Evolutionary conservation across 805 yeast genomes (phyloP), one percentile per base, ranked within the genome.

Genomic region (Candida odintsovae): DNA sequence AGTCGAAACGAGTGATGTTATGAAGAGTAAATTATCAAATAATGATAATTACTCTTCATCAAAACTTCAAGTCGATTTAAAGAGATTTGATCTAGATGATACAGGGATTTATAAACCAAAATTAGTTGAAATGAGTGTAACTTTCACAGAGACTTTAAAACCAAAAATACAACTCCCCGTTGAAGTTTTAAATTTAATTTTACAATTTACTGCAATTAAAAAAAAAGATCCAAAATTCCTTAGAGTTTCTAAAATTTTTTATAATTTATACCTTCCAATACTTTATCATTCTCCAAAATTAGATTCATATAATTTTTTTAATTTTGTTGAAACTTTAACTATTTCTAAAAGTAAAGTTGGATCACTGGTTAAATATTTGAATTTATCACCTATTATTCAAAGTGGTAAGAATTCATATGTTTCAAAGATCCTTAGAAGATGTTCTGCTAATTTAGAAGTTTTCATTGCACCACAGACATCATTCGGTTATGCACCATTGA

Each of bases 391-490:
- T 39, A 88, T 90, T 41, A 80, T 90, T 50, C 98, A 94, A 64
- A 76, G 88, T 33, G 98, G 98, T 12, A 90, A 87, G 62, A 94
- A 90, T 65, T 92, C 97, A 6, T 85, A 74, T 63, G 89, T 92
- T 12, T 88, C 97, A 0, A 83, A 86, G 53, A 62, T 94, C 7
- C 68, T 94, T 46, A 78, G 95, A 57, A 73, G 96, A 37, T 86
- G 96, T 45, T 77, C 90, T 9, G 63, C 73, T 18, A 75, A 72
- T 35, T 68, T 94, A 42, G 77, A 80, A 51, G 69, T 73, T 11
- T 90, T 94, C 56, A 76, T 86, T 8, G 97, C 98, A 0, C 96
- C 98, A 3, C 98, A 92, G 61, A 83, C 97, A 28, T 85, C 95
- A 67, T 92, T 94, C 69, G 99, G 99, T 0, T 76, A 82, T 42